phyloP scores from a whole-genome alignment of 768 basidiomycete genomes.

The Amanita thiersii region DNA sequence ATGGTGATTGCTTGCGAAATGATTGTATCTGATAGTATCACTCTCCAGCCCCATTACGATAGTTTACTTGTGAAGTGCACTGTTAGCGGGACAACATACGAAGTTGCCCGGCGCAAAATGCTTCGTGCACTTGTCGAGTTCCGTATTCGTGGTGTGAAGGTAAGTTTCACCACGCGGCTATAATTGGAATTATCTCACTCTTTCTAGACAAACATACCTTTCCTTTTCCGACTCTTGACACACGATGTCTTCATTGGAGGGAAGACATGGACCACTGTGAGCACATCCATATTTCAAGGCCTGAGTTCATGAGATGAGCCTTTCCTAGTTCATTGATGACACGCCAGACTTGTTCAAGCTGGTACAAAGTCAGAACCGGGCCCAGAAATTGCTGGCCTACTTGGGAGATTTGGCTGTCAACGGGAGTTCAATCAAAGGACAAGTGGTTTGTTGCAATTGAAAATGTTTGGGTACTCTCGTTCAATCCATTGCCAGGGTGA shows the following conservation, averaged over 20 bases:
- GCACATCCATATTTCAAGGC: not conserved
- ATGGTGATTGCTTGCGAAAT: constrained; percentile 9
- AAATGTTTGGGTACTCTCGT: not conserved
- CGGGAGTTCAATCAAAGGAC: constrained; percentile 96
- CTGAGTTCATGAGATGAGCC: constrained; percentile 1
- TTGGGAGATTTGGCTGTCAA: constrained; percentile 98
- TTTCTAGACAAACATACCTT: constrained; percentile 91
- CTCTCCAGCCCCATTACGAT: constrained; percentile 87
- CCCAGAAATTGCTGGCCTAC: constrained; percentile 94
- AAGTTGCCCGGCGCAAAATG: constrained; percentile 98
- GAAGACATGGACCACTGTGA: constrained; percentile 91
- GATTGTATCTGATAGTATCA: not conserved
- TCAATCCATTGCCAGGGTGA: constrained; percentile 67
- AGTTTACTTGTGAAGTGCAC: constrained; percentile 94
- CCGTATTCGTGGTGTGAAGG: constrained; percentile 98
- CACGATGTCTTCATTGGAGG: constrained; percentile 95
- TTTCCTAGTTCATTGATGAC: constrained; percentile 89
- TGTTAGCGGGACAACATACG: constrained; percentile 95
- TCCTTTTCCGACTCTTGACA: constrained; percentile 96
- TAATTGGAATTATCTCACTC: not conserved
- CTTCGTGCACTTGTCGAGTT: constrained; percentile 98
- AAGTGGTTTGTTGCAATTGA: constrained; percentile 35
- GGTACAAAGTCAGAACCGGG: constrained; percentile 95
- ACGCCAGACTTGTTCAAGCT: constrained; percentile 99
- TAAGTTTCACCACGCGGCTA: constrained; percentile 16